Conservation (phyloP, 106 monocot species). For the Dioscorea alata region DNA sequence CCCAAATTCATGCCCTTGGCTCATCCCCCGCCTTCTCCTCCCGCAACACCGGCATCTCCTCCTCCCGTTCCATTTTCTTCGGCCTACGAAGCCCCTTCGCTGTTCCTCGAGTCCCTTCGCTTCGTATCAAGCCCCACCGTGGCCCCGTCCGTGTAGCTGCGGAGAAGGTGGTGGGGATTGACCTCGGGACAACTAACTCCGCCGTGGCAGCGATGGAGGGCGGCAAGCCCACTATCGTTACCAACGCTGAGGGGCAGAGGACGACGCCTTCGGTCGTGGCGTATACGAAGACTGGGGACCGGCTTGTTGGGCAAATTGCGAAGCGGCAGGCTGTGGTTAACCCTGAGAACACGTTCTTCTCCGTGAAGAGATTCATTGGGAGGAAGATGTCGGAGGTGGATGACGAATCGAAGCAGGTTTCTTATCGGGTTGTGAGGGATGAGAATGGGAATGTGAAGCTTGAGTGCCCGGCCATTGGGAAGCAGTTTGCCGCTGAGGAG, state of each 20-base stretch:
- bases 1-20: constrained; percentile 29
- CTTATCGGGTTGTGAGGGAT: constrained; percentile 66
- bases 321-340: constrained; percentile 96
- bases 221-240: constrained; percentile 91
- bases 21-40: constrained; percentile 15
- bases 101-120: background rate
- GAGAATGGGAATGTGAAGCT: constrained; percentile 95
- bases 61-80: constrained; percentile 21
- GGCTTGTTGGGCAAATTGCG: constrained; percentile 90
- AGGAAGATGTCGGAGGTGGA: constrained; percentile 88
- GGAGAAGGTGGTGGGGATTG: constrained; percentile 93
- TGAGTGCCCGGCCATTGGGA: constrained; percentile 88
- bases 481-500: constrained; percentile 94
- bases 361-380: constrained; percentile 90
- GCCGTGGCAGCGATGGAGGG: constrained; percentile 99
- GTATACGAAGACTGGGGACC: constrained; percentile 85
- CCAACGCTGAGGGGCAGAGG: constrained; percentile 93
- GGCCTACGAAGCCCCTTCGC: background rate
- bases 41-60: constrained; percentile 14
- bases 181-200: constrained; percentile 94
- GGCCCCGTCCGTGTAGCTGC: constrained; percentile 32
- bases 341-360: constrained; percentile 96
- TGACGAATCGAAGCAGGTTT: constrained; percentile 94
- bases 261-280: constrained; percentile 97
- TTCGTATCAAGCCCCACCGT: background rate